A percentile compares a stretch with the other conserved stretches of the same genome.
Conservation (phyloP, 306 rosid species). For the Sindora glabra region DNA sequence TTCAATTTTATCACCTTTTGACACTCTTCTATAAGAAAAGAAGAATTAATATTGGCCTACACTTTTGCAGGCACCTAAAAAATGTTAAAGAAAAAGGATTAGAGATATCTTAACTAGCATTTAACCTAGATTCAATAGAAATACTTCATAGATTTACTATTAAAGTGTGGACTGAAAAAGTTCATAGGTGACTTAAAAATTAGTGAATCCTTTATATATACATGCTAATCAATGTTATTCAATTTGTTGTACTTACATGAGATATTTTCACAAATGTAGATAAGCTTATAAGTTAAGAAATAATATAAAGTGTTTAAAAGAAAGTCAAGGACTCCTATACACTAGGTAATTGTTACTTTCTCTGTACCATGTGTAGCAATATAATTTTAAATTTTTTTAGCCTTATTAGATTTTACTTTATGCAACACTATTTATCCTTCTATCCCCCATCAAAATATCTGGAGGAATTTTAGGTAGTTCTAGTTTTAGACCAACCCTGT, state of each 20-base stretch:
- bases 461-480: no score
- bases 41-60: background rate
- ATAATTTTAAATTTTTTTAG: no score
- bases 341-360: slow-evolving; percentile 60
- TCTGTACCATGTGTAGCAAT: no score
- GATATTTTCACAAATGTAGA: slow-evolving; percentile 36
- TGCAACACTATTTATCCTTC: background rate
- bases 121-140: slow-evolving; percentile 89
- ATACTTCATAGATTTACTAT: slow-evolving; percentile 89
- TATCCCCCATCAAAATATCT: no score
- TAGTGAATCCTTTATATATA: no score
- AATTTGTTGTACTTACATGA: slow-evolving; percentile 1
- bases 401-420: no score
- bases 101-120: slow-evolving; percentile 94
- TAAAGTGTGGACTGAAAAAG: slow-evolving; percentile 69
- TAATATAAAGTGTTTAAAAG: slow-evolving; percentile 72
- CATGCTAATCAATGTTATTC: background rate
- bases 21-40: no score
- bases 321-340: slow-evolving; percentile 97
- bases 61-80: slow-evolving; percentile 58
- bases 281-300: slow-evolving; percentile 87
- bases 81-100: slow-evolving; percentile 65
- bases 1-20: no score
- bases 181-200: slow-evolving; percentile 90
- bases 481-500: no score